Evolutionary conservation across 345 rosid genomes (phyloP).

Genomic region (Gossypium thurberi): DNA sequence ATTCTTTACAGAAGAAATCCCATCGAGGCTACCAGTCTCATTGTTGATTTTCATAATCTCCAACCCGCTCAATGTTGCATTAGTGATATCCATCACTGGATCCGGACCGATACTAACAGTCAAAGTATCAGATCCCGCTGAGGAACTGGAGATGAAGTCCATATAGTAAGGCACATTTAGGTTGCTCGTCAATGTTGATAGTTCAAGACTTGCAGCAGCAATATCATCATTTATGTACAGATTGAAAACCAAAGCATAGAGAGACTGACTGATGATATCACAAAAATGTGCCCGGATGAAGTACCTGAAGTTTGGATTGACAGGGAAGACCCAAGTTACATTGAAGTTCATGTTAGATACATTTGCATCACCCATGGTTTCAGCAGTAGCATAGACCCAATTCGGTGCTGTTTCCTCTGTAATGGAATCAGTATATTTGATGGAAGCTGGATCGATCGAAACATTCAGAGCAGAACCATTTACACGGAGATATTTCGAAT

Average conservation of each 20-base stretch:
- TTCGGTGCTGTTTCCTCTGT: conserved; percentile 76
- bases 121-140: conserved; percentile 40
- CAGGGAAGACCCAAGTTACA: conserved; percentile 77
- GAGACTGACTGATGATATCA: conserved; percentile 62
- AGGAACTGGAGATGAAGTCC: conserved; percentile 69
- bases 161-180: conserved; percentile 59
- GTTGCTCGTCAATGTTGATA: conserved; percentile 42
- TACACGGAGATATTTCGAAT: conserved; percentile 62
- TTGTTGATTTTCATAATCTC: conserved; percentile 89
- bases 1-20: conserved; percentile 49
- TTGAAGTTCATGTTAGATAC: conserved; percentile 67
- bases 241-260: conserved; percentile 72
- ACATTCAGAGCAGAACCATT: conserved; percentile 72
- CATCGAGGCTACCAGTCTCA: conserved; percentile 62
- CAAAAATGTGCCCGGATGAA: conserved; percentile 88
- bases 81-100: conserved; percentile 35
- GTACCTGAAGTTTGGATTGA: conserved; percentile 62
- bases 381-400: conserved; percentile 87
- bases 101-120: conserved; percentile 92
- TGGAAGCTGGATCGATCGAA: conserved; percentile 55
- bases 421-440: conserved; percentile 41
- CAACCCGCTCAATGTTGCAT: conserved; percentile 79
- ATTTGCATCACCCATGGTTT: conserved; percentile 74
- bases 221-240: conserved; percentile 74
- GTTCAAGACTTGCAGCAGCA: conserved; percentile 66